Conservation (phyloP, 2,329 filamentous ascomycete species). For the Apiospora arundinis region DNA sequence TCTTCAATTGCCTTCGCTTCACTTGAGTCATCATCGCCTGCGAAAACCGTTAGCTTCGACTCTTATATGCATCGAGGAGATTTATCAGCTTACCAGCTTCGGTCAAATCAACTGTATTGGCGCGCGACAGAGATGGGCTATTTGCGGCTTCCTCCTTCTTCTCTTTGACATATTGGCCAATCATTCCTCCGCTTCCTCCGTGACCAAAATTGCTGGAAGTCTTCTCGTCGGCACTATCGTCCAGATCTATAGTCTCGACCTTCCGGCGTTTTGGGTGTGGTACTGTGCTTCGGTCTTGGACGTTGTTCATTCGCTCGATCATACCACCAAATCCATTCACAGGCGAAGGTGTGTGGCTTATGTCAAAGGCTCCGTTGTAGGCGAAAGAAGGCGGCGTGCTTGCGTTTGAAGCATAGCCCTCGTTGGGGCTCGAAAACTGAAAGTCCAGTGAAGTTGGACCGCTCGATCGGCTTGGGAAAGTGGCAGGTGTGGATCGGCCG, state of each 20-base stretch:
- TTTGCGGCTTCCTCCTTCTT: constrained; percentile 54
- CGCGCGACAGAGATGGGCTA: constrained; percentile 32
- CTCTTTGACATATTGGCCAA: constrained; percentile 72
- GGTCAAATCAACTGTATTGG: constrained; percentile 65
- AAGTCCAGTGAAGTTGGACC: constrained; percentile 49
- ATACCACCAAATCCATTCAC: constrained; percentile 60
- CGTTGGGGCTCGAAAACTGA: constrained; percentile 41
- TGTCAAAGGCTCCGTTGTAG: constrained; percentile 21
- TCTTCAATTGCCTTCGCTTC: constrained; percentile 65
- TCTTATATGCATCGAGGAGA: constrained; percentile 49
- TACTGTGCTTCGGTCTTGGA: constrained; percentile 67
- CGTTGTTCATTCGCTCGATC: constrained; percentile 78
- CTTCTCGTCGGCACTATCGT: constrained; percentile 20
- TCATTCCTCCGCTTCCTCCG: constrained; percentile 58
- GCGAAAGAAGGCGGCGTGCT: constrained; percentile 29
- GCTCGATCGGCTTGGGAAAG: constrained; percentile 34
- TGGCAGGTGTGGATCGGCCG: constrained; percentile 35
- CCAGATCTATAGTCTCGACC: constrained; percentile 52
- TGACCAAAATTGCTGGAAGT: constrained; percentile 50
- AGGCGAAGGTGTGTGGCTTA: constrained; percentile 26
- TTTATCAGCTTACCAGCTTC: constrained; percentile 46
- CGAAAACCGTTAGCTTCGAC: constrained; percentile 30
- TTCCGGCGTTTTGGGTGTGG: constrained; percentile 72
- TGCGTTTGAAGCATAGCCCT: constrained; percentile 32
- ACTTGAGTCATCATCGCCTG: constrained; percentile 54